Evolutionary conservation across 1,139 yeast genomes (phyloP).

Genomic region (Trichomonascaceae sp.): DNA sequence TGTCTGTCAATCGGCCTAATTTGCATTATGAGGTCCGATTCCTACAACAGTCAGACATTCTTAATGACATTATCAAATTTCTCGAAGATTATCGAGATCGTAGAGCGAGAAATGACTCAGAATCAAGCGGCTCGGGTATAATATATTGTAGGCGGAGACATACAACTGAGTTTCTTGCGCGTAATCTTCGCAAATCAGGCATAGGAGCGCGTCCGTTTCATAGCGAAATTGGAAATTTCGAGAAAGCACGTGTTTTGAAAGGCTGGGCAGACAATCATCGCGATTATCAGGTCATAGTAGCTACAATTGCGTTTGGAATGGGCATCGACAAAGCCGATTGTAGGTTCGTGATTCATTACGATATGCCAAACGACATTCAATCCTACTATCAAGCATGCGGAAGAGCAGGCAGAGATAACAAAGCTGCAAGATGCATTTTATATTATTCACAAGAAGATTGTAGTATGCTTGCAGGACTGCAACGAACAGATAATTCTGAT

Average conservation of each 20-base stretch:
- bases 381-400: conserved; percentile 95
- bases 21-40: conserved; percentile 65
- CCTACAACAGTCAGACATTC: conserved; percentile 48
- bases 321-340: conserved; percentile 94
- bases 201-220: conserved; percentile 73
- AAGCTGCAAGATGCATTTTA: conserved; percentile 69
- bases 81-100: conserved; percentile 46
- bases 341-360: conserved; percentile 76
- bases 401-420: conserved; percentile 91
- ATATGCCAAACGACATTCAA: conserved; percentile 77
- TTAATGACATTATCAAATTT: conserved; percentile 46
- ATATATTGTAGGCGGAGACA: conserved; percentile 89
- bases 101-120: conserved; percentile 26
- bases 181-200: conserved; percentile 53
- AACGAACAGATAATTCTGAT: not conserved
- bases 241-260: conserved; percentile 60
- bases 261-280: conserved; percentile 72
- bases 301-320: conserved; percentile 95
- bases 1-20: conserved; percentile 86
- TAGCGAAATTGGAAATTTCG: conserved; percentile 86
- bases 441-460: conserved; percentile 42
- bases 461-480: conserved; percentile 48
- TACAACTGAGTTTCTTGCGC: conserved; percentile 78
- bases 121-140: conserved; percentile 56
- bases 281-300: conserved; percentile 38